Conservation (phyloP, 73 alveolate genomes). For the Uronychia setigera region DNA sequence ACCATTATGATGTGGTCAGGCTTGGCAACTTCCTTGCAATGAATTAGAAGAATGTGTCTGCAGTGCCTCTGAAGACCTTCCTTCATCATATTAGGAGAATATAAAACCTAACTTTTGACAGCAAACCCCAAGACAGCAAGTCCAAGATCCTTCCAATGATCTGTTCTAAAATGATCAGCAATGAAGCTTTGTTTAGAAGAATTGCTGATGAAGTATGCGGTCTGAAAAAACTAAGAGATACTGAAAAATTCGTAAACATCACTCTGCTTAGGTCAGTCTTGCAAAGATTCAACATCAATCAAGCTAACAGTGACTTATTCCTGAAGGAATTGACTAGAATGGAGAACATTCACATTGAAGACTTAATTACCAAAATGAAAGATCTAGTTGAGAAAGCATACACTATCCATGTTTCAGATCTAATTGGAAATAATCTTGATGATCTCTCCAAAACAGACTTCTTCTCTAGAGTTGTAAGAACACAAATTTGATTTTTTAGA, state of each 20-base stretch:
- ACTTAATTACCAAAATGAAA: slow-evolving; percentile 43
- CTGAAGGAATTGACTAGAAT: slow-evolving; percentile 23
- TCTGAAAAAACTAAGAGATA: slow-evolving; percentile 43
- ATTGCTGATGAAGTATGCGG: slow-evolving; percentile 28
- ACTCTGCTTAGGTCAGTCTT: slow-evolving; percentile 48
- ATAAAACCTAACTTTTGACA: slow-evolving; percentile 1
- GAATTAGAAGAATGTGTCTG: slow-evolving; percentile 28
- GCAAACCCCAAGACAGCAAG: neutral
- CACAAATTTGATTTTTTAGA: neutral
- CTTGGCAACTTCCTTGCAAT: slow-evolving; percentile 39
- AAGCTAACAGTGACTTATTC: slow-evolving; percentile 35
- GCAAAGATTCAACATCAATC: slow-evolving; percentile 31
- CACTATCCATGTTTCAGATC: slow-evolving; percentile 17
- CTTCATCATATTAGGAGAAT: slow-evolving; percentile 56
- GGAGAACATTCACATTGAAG: slow-evolving; percentile 43
- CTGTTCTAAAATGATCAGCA: slow-evolving; percentile 42
- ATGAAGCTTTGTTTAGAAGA: slow-evolving; percentile 42
- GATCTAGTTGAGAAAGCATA: slow-evolving; percentile 26
- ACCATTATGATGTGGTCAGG: slow-evolving; percentile 10
- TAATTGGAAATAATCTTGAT: neutral
- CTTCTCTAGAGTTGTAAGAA: slow-evolving; percentile 14
- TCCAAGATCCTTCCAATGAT: slow-evolving; percentile 40
- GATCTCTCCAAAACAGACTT: slow-evolving; percentile 43
- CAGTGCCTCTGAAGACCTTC: slow-evolving; percentile 33
- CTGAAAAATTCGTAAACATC: slow-evolving; percentile 24